These are phyloP conservation scores for Amesomyces nigricolor DNA, from an alignment of 2,329 filamentous ascomycete species.

Conservation along the genomic window DNA sequence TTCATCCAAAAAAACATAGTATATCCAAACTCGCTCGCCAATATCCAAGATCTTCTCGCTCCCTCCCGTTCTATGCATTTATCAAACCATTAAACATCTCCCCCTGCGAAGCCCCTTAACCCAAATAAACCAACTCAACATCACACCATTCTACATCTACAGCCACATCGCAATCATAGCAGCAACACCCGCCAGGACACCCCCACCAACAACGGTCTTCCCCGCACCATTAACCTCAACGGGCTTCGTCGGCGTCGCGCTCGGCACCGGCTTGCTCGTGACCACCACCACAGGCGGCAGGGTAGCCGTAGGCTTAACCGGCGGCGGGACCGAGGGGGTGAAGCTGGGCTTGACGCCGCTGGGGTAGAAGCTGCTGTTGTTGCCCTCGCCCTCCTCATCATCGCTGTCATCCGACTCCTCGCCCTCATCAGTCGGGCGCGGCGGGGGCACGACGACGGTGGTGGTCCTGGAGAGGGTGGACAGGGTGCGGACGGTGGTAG, in stretches of 20 bases:
- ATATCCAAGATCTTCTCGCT: not conserved
- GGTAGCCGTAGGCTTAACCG: not conserved
- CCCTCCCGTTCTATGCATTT: not conserved
- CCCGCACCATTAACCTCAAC: conserved; percentile 11
- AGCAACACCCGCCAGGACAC: conserved; percentile 3
- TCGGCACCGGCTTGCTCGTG: not conserved
- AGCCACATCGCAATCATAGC: conserved; percentile 12
- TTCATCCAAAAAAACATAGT: not conserved
- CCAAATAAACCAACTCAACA: not conserved
- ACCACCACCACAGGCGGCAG: conserved; percentile 13
- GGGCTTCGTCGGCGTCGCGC: not conserved
- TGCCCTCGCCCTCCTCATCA: not conserved
- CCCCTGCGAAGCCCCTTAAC: not conserved
- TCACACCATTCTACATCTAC: not conserved
- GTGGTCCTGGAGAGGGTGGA: conserved; percentile 10
- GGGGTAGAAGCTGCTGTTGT: not conserved
- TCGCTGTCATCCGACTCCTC: not conserved
- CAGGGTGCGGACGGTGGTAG: not conserved
- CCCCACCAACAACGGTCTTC: conserved; percentile 2
- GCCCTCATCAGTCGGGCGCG: not conserved
- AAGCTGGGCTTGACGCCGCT: not conserved
- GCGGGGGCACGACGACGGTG: conserved; percentile 3
- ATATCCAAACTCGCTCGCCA: not conserved
- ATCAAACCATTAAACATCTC: not conserved
- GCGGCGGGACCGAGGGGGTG: too few relatives aligned